Percentiles rank a stretch among this genome's conserved stretches.
Conservation (phyloP, 2,329 filamentous ascomycete genomes). For the Colletotrichum euphorbiae region DNA sequence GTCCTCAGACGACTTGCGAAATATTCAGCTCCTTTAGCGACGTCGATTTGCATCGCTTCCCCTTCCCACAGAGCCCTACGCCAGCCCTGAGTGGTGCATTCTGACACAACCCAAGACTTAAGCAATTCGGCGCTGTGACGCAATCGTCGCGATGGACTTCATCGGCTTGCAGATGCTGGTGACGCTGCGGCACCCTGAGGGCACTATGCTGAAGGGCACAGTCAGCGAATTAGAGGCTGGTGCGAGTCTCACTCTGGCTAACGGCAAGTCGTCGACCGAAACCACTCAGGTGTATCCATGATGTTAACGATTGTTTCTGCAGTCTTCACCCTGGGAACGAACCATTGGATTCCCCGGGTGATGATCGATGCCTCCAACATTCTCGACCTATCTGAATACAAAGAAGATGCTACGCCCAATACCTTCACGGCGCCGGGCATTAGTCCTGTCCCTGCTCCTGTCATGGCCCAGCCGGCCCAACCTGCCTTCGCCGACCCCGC, state of each 20-base stretch:
- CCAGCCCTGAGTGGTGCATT: conserved; percentile 5
- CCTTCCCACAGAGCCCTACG: not conserved
- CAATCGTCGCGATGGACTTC: conserved; percentile 69
- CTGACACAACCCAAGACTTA: conserved; percentile 25
- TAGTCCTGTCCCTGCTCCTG: conserved; percentile 44
- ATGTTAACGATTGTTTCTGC: conserved; percentile 6
- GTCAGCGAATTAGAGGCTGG: conserved; percentile 76
- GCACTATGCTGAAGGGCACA: conserved; percentile 74
- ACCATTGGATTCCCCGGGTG: conserved; percentile 53
- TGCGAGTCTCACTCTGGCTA: conserved; percentile 74
- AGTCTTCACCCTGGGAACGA: conserved; percentile 55
- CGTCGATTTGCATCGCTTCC: not conserved
- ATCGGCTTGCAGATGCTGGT: conserved; percentile 82
- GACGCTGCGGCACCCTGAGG: conserved; percentile 74
- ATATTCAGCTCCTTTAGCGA: not conserved
- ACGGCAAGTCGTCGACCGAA: conserved; percentile 66
- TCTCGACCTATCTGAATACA: conserved; percentile 57
- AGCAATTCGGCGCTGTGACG: conserved; percentile 28
- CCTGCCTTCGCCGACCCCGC: conserved; percentile 80
- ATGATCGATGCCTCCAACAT: conserved; percentile 62
- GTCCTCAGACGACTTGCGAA: conserved; percentile 14
- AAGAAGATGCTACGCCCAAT: conserved; percentile 46
- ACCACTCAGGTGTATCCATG: not conserved
- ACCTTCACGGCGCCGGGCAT: conserved; percentile 45
- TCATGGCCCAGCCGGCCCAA: conserved; percentile 47